Conservation (phyloP, 1,284 basidiomycete species). For the Athelia psychrophila region DNA sequence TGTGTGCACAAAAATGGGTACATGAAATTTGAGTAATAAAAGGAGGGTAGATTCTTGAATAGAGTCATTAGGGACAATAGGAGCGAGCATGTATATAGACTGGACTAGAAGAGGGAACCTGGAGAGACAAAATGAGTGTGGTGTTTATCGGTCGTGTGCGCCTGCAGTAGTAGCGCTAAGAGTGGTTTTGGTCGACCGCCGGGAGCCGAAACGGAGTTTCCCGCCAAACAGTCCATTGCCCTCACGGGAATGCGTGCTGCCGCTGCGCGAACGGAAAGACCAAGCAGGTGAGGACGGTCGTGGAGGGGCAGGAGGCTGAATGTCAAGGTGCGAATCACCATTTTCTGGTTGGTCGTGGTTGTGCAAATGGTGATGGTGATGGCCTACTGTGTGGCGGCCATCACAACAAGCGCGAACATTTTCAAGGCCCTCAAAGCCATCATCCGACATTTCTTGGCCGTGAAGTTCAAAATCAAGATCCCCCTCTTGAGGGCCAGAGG, state of each 20-base stretch:
- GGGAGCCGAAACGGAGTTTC: conserved; percentile 67
- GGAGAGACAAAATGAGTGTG: background rate
- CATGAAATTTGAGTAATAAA: conserved; percentile 1
- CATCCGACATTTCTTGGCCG: conserved; percentile 72
- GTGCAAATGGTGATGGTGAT: conserved; percentile 55
- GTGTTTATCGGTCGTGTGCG: conserved; percentile 25
- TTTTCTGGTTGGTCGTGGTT: conserved; percentile 46
- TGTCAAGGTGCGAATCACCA: conserved; percentile 42
- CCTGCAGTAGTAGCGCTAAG: conserved; percentile 11
- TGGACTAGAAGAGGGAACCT: background rate
- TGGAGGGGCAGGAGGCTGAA: conserved; percentile 42
- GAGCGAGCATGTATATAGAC: background rate
- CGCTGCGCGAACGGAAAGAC: conserved; percentile 76
- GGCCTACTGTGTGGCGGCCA: conserved; percentile 82
- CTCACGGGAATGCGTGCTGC: conserved; percentile 64
- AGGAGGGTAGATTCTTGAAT: background rate
- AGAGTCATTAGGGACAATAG: background rate
- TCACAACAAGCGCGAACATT: conserved; percentile 95
- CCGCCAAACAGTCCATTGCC: conserved; percentile 60
- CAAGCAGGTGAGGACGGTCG: conserved; percentile 75
- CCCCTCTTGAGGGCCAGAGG: conserved; percentile 47
- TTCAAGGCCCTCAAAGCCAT: conserved; percentile 90
- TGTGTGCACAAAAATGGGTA: background rate
- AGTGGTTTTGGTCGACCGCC: conserved; percentile 57
- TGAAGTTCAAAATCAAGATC: conserved; percentile 84